These are phyloP conservation scores for Ophiognomonia clavigignenti-juglandacearum DNA, from an alignment of 2,329 filamentous ascomycete species.

Conservation along the genomic window DNA sequence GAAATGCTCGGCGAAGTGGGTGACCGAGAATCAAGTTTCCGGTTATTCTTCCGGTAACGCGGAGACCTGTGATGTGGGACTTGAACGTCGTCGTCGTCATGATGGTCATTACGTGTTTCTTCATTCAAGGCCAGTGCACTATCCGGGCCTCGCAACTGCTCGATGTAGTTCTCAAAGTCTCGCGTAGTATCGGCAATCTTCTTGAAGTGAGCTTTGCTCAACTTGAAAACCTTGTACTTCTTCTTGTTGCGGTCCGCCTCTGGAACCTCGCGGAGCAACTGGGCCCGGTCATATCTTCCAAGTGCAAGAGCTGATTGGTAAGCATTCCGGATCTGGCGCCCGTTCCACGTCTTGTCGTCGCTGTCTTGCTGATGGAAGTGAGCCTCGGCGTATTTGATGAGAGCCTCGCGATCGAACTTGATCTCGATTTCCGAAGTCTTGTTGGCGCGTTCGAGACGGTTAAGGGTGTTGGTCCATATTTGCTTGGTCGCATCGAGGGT, in stretches of 20 bases:
- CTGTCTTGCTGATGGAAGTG: slow-evolving; percentile 14
- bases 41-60: too few species aligned
- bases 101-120: background rate
- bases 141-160: background rate
- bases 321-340: slow-evolving; percentile 12
- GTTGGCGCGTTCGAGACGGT: slow-evolving; percentile 16
- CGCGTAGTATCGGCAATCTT: background rate
- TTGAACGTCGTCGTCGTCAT: too few species aligned
- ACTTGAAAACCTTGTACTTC: background rate
- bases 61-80: too few species aligned
- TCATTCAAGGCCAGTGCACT: background rate
- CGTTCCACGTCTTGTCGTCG: slow-evolving; percentile 18
- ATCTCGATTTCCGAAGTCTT: slow-evolving; percentile 13
- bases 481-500: slow-evolving; percentile 10
- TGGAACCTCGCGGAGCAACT: background rate
- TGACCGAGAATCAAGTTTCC: too few species aligned
- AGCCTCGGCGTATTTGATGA: slow-evolving; percentile 15
- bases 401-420: slow-evolving; percentile 12
- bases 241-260: background rate
- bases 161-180: background rate
- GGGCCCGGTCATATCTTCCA: slow-evolving; percentile 5
- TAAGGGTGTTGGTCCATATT: slow-evolving; percentile 18
- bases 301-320: slow-evolving; percentile 17
- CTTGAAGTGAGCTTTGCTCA: background rate
- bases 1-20: too few species aligned